Evolutionary conservation across 2,329 filamentous ascomycete species (phyloP).

Genomic region (Nemania serpens): DNA sequence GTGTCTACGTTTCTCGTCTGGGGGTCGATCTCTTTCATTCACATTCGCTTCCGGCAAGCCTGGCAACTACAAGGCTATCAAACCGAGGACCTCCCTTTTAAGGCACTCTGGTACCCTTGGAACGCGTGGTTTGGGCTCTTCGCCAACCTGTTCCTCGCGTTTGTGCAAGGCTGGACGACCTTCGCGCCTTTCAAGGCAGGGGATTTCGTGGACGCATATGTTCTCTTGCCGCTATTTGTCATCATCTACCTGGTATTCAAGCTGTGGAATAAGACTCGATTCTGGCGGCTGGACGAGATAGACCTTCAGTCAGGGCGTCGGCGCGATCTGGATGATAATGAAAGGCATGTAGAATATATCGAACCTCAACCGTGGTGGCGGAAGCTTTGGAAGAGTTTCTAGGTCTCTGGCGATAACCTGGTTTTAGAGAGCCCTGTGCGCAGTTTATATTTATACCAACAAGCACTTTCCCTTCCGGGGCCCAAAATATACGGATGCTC

Average conservation of each 20-base stretch:
- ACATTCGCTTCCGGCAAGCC: constrained; percentile 71
- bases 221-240: constrained; percentile 63
- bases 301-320: constrained; percentile 62
- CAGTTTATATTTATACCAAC: constrained; percentile 11
- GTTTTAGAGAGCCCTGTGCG: background rate
- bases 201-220: constrained; percentile 67
- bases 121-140: constrained; percentile 63
- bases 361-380: constrained; percentile 48
- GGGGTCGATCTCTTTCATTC: constrained; percentile 71
- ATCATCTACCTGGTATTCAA: constrained; percentile 63
- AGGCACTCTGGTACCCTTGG: constrained; percentile 59
- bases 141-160: constrained; percentile 62
- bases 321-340: constrained; percentile 56
- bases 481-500: background rate
- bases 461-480: background rate
- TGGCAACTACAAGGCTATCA: constrained; percentile 63
- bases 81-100: constrained; percentile 59
- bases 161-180: constrained; percentile 66
- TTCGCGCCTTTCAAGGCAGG: constrained; percentile 62
- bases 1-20: constrained; percentile 75
- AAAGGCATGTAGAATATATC: constrained; percentile 40
- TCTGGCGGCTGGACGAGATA: constrained; percentile 56
- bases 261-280: constrained; percentile 56
- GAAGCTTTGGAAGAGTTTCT: constrained; percentile 50
- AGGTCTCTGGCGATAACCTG: constrained; percentile 9